Evolutionary conservation across 106 monocot species (phyloP), one percentile per base, ranked within the genome.

Genomic region (Xerophyta viscosa): DNA sequence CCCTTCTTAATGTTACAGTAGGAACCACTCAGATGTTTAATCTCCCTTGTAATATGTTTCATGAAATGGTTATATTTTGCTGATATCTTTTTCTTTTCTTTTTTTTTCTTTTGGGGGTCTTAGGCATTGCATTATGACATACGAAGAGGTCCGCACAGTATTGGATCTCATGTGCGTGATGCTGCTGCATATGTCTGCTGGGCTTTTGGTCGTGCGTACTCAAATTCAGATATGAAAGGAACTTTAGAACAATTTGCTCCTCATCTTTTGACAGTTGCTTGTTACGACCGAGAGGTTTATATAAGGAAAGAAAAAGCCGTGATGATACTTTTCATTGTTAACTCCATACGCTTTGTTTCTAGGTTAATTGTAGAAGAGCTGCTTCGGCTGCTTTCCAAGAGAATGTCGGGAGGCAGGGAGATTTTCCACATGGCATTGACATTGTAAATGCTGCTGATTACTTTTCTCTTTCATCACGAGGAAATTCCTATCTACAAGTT

Each of bases 331-430:
- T 14, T 3, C 15, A 4, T 44, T 44, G n/a, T 6, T 36, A 44
- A 44, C 15, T 14, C 8, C 15, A 44, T 14, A 3, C 17, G 15
- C 15, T 49, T 48, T 33, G 23, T 37, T 68, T 27, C 9, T 66
- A 98, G 96, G 96, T 98, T 33, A 98, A 98, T 54, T 98, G 96
- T 56, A 89, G 96, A 82, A 98, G 96, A 79, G 89, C 96, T 46
- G 89, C 96, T 68, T 89, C 96, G 24, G 96, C 96, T 68, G 96
- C 96, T 54, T 89, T 98, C 64, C 96, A 98, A 69, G 96, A 98
- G 71, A 98, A 98, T 82, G 84, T 98, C 59, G 96, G 96, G 74
- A 78, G 96, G 31, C 96, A 86, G 30, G 96, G 96, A 13, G 37
- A 50, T 39, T 98, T 89, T 77, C 79, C 79, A 21, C 81, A 98